These are phyloP conservation scores for Alternaria hordeiaustralica DNA, from an alignment of 2,329 filamentous ascomycete species.

Conservation along the genomic window DNA sequence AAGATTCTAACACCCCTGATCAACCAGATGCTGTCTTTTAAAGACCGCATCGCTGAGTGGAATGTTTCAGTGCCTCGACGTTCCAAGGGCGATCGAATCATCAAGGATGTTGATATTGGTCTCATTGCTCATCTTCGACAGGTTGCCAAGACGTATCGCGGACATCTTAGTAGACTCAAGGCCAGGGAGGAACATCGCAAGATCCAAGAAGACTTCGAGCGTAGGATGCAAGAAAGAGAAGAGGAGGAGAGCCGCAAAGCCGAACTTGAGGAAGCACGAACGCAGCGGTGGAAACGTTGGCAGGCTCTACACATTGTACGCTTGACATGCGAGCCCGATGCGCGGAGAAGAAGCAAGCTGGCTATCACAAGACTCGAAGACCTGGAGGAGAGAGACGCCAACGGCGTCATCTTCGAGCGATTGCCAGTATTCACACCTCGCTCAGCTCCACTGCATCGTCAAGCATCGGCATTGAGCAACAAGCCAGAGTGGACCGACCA, in stretches of 20 bases:
- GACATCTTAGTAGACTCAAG: constrained; percentile 11
- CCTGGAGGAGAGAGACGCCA: constrained; percentile 44
- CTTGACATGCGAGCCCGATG: constrained; percentile 33
- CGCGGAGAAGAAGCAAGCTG: constrained; percentile 11
- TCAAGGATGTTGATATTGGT: constrained; percentile 28
- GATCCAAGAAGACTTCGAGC: constrained; percentile 6
- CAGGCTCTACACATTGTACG: constrained; percentile 37
- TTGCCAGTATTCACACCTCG: constrained; percentile 46
- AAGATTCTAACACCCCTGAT: constrained; percentile 24
- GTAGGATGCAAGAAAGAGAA: constrained; percentile 9
- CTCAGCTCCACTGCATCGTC: constrained; percentile 24
- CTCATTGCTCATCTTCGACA: constrained; percentile 38
- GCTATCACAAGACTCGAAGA: constrained; percentile 20
- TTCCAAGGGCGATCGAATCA: constrained; percentile 24
- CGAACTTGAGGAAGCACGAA: not conserved
- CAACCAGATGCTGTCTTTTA: constrained; percentile 29
- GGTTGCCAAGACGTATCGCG: constrained; percentile 8
- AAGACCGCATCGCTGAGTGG: constrained; percentile 31
- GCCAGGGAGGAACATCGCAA: constrained; percentile 6
- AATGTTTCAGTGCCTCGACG: constrained; percentile 21
- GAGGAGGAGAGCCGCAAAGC: constrained; percentile 4
- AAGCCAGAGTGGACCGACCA: constrained; percentile 38
- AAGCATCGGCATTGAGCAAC: constrained; percentile 12
- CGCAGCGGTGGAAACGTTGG: constrained; percentile 32
- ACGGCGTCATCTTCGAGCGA: constrained; percentile 50